Evolutionary conservation across 768 basidiomycete genomes (phyloP).

Genomic region (Boletus reticulatus): DNA sequence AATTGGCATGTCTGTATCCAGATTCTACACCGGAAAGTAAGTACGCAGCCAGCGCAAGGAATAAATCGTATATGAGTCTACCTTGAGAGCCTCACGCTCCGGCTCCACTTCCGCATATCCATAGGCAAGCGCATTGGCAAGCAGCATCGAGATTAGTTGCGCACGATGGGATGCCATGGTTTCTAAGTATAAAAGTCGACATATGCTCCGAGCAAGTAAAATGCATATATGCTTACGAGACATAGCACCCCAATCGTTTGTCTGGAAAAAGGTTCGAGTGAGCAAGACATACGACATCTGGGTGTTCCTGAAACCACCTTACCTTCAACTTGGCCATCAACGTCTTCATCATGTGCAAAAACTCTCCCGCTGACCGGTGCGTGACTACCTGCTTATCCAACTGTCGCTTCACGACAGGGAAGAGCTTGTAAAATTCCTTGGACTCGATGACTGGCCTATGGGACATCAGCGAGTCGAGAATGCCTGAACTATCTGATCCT

Average conservation of each 20-base stretch:
- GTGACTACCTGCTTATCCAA: constrained; percentile 50
- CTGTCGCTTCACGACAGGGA: constrained; percentile 43
- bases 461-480: background rate
- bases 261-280: constrained; percentile 29
- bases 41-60: background rate
- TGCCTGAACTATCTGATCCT: background rate
- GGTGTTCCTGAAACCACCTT: background rate
- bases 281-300: background rate
- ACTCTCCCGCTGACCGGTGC: constrained; percentile 50
- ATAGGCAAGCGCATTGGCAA: constrained; percentile 47
- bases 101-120: constrained; percentile 48
- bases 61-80: constrained; percentile 22
- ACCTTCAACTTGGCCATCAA: constrained; percentile 70
- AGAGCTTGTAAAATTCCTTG: constrained; percentile 54
- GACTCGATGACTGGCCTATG: constrained; percentile 58
- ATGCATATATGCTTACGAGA: constrained; percentile 43
- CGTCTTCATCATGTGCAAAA: constrained; percentile 56
- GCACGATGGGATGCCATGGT: constrained; percentile 49
- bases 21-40: constrained; percentile 38
- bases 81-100: constrained; percentile 50
- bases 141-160: constrained; percentile 38
- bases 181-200: constrained; percentile 31
- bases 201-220: background rate
- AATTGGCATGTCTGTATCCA: constrained; percentile 48
- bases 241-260: constrained; percentile 65